Conservation (phyloP, 2,329 filamentous ascomycete genomes). For the Sporothrix variecibatus region DNA sequence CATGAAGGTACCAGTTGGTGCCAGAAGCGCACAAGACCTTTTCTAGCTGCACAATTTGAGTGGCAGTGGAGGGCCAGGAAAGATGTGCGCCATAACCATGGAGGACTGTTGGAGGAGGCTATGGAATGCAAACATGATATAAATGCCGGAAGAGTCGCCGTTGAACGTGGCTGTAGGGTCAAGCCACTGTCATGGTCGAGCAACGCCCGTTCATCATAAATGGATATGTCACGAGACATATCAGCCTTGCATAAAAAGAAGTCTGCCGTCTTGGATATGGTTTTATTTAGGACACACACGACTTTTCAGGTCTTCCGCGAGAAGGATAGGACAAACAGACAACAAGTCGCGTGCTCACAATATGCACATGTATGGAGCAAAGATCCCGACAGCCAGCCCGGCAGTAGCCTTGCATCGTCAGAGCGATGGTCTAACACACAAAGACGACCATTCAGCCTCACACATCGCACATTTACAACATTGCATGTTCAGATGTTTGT, state of each 20-base stretch:
- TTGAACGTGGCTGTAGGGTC: neutral
- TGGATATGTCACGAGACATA: neutral
- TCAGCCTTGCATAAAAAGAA: neutral
- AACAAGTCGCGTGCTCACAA: no score
- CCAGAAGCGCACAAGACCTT: neutral
- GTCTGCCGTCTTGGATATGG: no score
- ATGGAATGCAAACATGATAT: neutral
- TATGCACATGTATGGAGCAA: no score
- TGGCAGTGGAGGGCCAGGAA: neutral
- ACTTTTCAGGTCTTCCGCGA: no score
- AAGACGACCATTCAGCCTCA: neutral
- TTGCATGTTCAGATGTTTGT: slow-evolving; percentile 50
- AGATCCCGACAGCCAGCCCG: no score
- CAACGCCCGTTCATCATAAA: neutral
- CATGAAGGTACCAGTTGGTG: neutral
- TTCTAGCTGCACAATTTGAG: neutral
- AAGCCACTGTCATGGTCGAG: neutral
- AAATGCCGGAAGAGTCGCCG: neutral
- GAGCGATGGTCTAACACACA: neutral
- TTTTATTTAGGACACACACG: no score
- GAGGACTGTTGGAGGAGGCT: neutral
- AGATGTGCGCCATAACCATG: neutral
- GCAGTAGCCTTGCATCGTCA: neutral
- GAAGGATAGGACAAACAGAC: no score
- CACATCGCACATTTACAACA: neutral